Percentiles rank a stretch among this genome's conserved stretches.
These are phyloP conservation scores for Leccinum barrowsii DNA, from an alignment of 768 basidiomycete genomes.

Conservation along the genomic window DNA sequence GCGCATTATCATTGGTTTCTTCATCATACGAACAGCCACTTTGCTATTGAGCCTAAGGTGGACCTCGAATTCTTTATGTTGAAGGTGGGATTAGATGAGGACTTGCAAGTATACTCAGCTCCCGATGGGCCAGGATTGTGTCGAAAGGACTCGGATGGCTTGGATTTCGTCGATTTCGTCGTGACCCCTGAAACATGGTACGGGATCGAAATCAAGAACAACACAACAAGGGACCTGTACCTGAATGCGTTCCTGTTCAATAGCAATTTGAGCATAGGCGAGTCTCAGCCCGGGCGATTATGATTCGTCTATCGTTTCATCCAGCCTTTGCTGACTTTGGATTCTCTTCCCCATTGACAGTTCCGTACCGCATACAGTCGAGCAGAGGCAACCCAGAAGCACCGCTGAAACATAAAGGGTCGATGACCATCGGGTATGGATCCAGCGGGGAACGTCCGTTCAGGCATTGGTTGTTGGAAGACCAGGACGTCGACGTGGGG, in stretches of 20 bases:
- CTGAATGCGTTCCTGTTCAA: slow-evolving; percentile 43
- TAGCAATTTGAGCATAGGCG: slow-evolving; percentile 36
- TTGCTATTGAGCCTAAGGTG: neutral
- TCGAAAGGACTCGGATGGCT: neutral
- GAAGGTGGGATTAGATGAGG: neutral
- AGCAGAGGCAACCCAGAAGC: neutral
- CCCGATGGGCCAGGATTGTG: slow-evolving; percentile 2
- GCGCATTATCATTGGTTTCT: slow-evolving; percentile 24
- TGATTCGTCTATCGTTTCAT: neutral
- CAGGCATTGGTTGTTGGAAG: neutral
- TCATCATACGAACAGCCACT: slow-evolving; percentile 1
- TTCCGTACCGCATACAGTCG: slow-evolving; percentile 5
- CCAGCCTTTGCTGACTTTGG: neutral
- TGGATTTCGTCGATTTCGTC: slow-evolving; percentile 16
- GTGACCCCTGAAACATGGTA: slow-evolving; percentile 25
- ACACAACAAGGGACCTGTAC: slow-evolving; percentile 33
- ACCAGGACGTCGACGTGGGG: neutral
- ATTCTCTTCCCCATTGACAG: neutral
- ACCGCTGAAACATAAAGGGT: slow-evolving; percentile 4
- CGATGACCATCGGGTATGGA: slow-evolving; percentile 41
- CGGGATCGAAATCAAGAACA: slow-evolving; percentile 37
- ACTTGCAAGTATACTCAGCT: neutral
- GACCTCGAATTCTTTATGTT: slow-evolving; percentile 14
- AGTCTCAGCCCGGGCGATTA: neutral
- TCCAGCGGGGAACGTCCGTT: neutral